Base-by-base conservation (phyloP, 306 rosid species). In the Vigna mungo region DNA sequence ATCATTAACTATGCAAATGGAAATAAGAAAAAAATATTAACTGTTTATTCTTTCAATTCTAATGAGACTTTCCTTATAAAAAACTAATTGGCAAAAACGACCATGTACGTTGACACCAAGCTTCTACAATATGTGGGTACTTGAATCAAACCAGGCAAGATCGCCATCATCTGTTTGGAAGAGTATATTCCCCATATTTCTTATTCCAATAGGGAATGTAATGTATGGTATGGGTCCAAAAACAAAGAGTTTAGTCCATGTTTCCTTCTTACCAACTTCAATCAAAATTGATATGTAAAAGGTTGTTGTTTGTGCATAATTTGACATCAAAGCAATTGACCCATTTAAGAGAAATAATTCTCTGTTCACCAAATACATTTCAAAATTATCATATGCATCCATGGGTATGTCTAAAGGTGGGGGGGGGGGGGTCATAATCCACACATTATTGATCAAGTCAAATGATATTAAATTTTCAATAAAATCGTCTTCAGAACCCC, bases 61-160 rank as follows among this genome's bases (percentile, higher is more conserved):
- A 20, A 44, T 17, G 46, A 15, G 54, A 2, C 2, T 68, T 46
- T 68, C 14, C 17, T 5, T 68, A 25, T 68, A 25, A 46, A 23
- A 1, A 44, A 21, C 0, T 18, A 44, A 13, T 10, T 23, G 20
- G 20, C 6, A 18, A 0, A 0, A 6, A 17, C 2, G 2, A 5
- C 2, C 14, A 1, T 0, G 0, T 62, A 5, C 68, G 7, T 16
- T 12, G 7, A 43, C 17, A 43, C 37, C 36, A 67, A 67, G 11
- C 13, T 68, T 23, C 80, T 84, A 89, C 87, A 78, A n/a, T 32
- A 2, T 11, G 7, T 34, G n/a, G 49, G 49, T 71, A 6, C 34
- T 71, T 10, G 32, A 52, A 34, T 34, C 34, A n/a, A 30, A 52
- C 12, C 32, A 52, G 3, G 1, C 49, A 37, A 51, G 6, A 18